phyloP scores from a whole-genome alignment of 768 basidiomycete genomes.

The Lenzites betulinus region DNA sequence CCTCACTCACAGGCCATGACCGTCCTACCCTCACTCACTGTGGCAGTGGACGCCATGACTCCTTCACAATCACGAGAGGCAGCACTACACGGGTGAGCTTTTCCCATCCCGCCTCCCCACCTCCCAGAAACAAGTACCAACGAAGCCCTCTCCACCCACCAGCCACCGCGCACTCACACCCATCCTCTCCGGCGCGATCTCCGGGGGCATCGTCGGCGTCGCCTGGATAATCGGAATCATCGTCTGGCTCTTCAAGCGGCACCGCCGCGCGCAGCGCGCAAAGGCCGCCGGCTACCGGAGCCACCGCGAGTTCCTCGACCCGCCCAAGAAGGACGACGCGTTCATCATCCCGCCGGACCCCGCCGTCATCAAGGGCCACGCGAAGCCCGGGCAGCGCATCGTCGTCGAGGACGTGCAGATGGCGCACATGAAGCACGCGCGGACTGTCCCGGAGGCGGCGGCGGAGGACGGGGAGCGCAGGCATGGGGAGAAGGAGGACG shows the following conservation, averaged over 20 bases:
- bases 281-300: constrained; percentile 45
- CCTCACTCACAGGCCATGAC: constrained; percentile 8
- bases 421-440: constrained; percentile 16
- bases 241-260: constrained; percentile 58
- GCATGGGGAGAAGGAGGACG: constrained; percentile 19
- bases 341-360: constrained; percentile 64
- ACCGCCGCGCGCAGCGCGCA: constrained; percentile 48
- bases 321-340: constrained; percentile 37
- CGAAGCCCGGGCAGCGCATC: constrained; percentile 42
- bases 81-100: constrained; percentile 21
- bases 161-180: constrained; percentile 61
- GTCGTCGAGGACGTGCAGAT: constrained; percentile 19
- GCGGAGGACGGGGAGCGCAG: constrained; percentile 6
- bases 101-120: neutral
- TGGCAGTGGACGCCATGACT: constrained; percentile 16
- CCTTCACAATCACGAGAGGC: constrained; percentile 17
- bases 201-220: constrained; percentile 51
- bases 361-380: constrained; percentile 56
- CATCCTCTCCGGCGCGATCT: constrained; percentile 60
- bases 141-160: neutral
- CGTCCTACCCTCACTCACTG: neutral
- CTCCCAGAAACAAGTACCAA: neutral
- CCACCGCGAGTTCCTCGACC: constrained; percentile 41
- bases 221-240: constrained; percentile 58
- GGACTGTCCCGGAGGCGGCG: constrained; percentile 8